These are phyloP conservation scores for Stemphylium vesicarium DNA, from an alignment of 2,329 filamentous ascomycete genomes.

Conservation along the genomic window DNA sequence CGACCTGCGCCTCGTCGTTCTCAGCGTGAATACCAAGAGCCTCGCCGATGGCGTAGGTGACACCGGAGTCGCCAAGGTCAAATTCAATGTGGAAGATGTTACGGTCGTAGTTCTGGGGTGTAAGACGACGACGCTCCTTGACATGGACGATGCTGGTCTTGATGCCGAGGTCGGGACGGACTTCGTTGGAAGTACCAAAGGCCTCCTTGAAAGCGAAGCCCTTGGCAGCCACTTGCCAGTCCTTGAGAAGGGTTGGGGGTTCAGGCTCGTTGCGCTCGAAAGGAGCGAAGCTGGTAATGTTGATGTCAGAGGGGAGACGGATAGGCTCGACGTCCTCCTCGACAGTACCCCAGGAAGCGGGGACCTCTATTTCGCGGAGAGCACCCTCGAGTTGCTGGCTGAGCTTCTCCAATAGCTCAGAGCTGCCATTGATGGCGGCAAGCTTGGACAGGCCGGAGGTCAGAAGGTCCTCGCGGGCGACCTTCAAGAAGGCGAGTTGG, in stretches of 20 bases:
- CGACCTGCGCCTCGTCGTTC: slow-evolving; percentile 80
- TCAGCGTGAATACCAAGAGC: slow-evolving; percentile 95
- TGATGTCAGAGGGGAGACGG: slow-evolving; percentile 68
- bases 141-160: slow-evolving; percentile 89
- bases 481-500: slow-evolving; percentile 82
- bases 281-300: slow-evolving; percentile 79
- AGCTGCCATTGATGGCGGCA: slow-evolving; percentile 63
- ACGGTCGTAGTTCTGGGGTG: slow-evolving; percentile 85
- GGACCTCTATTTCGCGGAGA: slow-evolving; percentile 75
- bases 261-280: slow-evolving; percentile 80
- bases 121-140: slow-evolving; percentile 94
- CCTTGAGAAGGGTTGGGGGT: slow-evolving; percentile 68
- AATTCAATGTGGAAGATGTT: slow-evolving; percentile 99
- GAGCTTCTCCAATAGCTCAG: slow-evolving; percentile 68
- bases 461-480: slow-evolving; percentile 72
- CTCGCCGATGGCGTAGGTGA: slow-evolving; percentile 97
- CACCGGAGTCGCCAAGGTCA: slow-evolving; percentile 86
- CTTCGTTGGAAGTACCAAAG: slow-evolving; percentile 72
- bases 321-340: slow-evolving; percentile 63
- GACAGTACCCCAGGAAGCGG: slow-evolving; percentile 78
- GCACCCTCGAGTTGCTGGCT: slow-evolving; percentile 67
- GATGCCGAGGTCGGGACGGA: slow-evolving; percentile 84
- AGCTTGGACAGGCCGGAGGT: slow-evolving; percentile 71
- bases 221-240: slow-evolving; percentile 87
- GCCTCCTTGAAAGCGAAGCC: slow-evolving; percentile 93